Base-by-base conservation (phyloP, 106 monocot species). In the Apostasia ramifera region DNA sequence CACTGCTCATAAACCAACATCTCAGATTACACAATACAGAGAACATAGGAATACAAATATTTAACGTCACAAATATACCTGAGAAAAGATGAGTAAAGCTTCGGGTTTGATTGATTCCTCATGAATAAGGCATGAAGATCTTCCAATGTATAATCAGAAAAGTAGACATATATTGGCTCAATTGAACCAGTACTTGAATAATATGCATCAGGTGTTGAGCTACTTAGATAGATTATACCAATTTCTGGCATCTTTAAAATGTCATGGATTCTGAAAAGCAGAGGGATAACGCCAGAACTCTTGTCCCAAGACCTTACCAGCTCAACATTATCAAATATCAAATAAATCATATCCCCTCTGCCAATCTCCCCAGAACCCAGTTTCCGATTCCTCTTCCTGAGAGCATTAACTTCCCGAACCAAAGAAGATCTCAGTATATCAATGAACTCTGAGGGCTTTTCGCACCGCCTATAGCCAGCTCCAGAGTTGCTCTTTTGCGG, bases 251-350 rank as follows among this genome's bases (percentile, higher is more conserved):
- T 74, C n/a, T 69, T 70, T 63, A 93, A 40, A 6, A 87, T 47
- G 47, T 98, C 90, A 57, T 70, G 44, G 37, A 98, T 37, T 55
- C 71, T 84, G 14, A 98, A 78, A 57, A 98, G 75, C 60, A 93
- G 38, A n/a, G 81, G 69, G 12, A 90, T 41, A 44, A 98, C 55
- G 49, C 40, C 40, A 13, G 77, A 71, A 14, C 78, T 81, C 82
- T 77, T 84, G 38, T 84, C 82, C 97, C 92, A 97, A 1, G 48
- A 55, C 14, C 83, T 66, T 68, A 85, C 52, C 50, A 81, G 63
- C 83, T 98, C 98, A 48, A 98, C 63, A 70, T 86, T 93, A 65
- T 98, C 90, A 79, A 98, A 81, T 41, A 98, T 61, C 70, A 93
- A 68, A 63, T 93, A 98, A 37, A 93, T 66, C 81, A 83, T 84